phyloP scores from a whole-genome alignment of 805 yeast genomes.

The Pichia californica region DNA sequence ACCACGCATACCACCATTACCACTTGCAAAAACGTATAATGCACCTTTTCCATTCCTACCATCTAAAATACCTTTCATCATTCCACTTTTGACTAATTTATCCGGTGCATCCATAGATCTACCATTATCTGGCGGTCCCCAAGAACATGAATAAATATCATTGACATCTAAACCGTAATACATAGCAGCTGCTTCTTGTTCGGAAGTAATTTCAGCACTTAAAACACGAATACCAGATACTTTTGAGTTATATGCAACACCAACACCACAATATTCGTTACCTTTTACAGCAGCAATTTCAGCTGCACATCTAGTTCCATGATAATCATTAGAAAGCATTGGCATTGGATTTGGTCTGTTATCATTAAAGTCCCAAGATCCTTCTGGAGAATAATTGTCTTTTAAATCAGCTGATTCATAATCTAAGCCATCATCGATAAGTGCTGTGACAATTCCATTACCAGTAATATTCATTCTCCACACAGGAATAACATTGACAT shows the following conservation, averaged over 20 bases:
- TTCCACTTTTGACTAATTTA: slow-evolving; percentile 66
- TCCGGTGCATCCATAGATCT: slow-evolving; percentile 81
- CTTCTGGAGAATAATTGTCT: slow-evolving; percentile 62
- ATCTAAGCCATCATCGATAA: slow-evolving; percentile 94
- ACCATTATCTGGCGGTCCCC: slow-evolving; percentile 98
- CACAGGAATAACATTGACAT: slow-evolving; percentile 77
- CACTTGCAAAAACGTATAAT: slow-evolving; percentile 90
- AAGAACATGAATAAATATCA: slow-evolving; percentile 93
- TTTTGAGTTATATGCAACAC: slow-evolving; percentile 84
- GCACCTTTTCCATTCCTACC: slow-evolving; percentile 83
- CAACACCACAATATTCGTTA: slow-evolving; percentile 89
- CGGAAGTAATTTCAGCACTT: slow-evolving; percentile 71
- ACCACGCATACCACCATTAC: slow-evolving; percentile 78
- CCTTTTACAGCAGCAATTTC: slow-evolving; percentile 84
- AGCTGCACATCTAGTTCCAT: slow-evolving; percentile 97
- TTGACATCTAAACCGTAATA: slow-evolving; percentile 73
- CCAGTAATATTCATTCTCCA: slow-evolving; percentile 86
- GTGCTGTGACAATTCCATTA: slow-evolving; percentile 72
- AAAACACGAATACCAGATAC: slow-evolving; percentile 89
- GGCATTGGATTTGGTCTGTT: slow-evolving; percentile 75
- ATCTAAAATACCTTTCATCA: slow-evolving; percentile 74
- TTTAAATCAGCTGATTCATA: slow-evolving; percentile 67
- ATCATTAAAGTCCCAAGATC: slow-evolving; percentile 92
- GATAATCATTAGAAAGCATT: slow-evolving; percentile 71
- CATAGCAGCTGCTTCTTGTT: slow-evolving; percentile 88